These are phyloP conservation scores for Alloteropsis angusta DNA, from an alignment of 202 grass and related monocot genomes.

Conservation along the genomic window DNA sequence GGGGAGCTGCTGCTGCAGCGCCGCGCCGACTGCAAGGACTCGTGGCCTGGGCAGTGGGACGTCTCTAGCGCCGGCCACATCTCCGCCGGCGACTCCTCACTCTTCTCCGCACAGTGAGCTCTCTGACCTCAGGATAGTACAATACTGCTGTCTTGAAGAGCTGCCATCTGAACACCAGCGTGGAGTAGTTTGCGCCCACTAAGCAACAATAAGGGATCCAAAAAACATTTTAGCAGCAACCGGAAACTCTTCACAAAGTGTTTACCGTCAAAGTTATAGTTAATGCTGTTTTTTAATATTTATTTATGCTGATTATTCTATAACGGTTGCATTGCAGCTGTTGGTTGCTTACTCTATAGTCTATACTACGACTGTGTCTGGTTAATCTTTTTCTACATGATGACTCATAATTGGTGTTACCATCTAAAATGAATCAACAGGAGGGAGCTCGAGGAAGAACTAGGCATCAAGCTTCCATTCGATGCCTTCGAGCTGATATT, in stretches of 20 bases:
- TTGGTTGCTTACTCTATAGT: neutral
- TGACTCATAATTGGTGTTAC: constrained; percentile 20
- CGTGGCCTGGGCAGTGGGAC: constrained; percentile 86
- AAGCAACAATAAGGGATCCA: neutral
- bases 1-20: constrained; percentile 75
- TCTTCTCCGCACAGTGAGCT: constrained; percentile 66
- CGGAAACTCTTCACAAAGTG: neutral
- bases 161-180: neutral
- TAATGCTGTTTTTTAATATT: no score
- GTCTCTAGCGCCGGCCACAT: constrained; percentile 86
- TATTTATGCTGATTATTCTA: no score
- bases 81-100: constrained; percentile 72
- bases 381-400: neutral
- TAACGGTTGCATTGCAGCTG: neutral
- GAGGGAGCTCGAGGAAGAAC: constrained; percentile 90
- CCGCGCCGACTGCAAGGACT: constrained; percentile 82
- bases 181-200: neutral
- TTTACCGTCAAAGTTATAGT: no score
- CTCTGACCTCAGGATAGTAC: neutral
- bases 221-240: neutral
- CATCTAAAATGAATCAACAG: constrained; percentile 37
- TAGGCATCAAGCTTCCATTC: constrained; percentile 76
- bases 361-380: neutral
- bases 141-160: neutral
- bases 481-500: constrained; percentile 87